phyloP scores from a whole-genome alignment of 2,329 filamentous ascomycete genomes.

The Fusarium sterilihyphosum region DNA sequence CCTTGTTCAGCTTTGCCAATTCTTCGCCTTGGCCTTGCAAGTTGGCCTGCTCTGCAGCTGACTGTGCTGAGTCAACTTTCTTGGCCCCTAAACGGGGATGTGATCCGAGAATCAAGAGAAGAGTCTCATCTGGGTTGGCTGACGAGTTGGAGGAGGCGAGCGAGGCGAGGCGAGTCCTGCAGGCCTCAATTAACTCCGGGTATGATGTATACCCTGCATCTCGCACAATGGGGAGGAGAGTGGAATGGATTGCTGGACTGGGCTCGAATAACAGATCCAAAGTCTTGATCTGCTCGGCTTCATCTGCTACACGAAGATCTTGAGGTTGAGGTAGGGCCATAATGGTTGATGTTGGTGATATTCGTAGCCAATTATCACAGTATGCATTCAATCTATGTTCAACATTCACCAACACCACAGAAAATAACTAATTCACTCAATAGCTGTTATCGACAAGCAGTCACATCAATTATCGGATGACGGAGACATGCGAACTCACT shows the following conservation, averaged over 20 bases:
- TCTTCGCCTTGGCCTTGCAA: conserved; percentile 71
- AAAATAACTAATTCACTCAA: not conserved
- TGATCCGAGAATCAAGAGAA: conserved; percentile 79
- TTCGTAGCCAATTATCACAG: not conserved
- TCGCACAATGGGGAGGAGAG: conserved; percentile 75
- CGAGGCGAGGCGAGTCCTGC: conserved; percentile 70
- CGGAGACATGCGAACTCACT: conserved; percentile 40
- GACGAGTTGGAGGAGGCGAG: conserved; percentile 62
- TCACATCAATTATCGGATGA: conserved; percentile 21
- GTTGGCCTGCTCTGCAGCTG: conserved; percentile 82
- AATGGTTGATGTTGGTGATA: conserved; percentile 1
- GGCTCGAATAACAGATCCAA: conserved; percentile 89
- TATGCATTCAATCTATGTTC: not conserved
- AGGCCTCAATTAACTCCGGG: conserved; percentile 71
- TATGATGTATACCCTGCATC: conserved; percentile 71
- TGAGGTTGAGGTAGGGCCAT: conserved; percentile 65
- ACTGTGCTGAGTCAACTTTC: conserved; percentile 84
- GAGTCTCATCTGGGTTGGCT: conserved; percentile 58
- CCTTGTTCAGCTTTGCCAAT: conserved; percentile 72
- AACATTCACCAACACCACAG: not conserved
- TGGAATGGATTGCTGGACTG: conserved; percentile 75
- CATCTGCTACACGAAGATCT: conserved; percentile 64
- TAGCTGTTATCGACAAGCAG: not conserved
- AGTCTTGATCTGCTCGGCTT: conserved; percentile 63
- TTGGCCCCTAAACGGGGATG: conserved; percentile 87